Base-by-base conservation (phyloP, 2,329 filamentous ascomycete genomes). In the Fusarium kyushuense region DNA sequence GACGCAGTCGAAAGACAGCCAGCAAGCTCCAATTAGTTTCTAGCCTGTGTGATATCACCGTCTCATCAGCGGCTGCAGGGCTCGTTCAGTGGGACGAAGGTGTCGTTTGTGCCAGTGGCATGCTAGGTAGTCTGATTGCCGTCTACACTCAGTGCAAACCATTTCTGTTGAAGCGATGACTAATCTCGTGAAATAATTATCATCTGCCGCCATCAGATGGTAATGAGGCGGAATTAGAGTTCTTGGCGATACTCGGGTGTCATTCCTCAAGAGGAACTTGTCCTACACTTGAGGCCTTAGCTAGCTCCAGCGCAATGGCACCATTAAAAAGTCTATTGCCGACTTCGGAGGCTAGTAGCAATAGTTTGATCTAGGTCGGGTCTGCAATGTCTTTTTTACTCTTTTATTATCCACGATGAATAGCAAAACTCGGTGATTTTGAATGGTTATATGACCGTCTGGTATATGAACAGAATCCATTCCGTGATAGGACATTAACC, bases 251-350 rank as follows among this genome's bases (percentile, higher is more conserved):
- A 21, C 6, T 51, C 29, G 40, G 53, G 33, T 21, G 10, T 32
- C 21, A 64, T 64, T 64, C 61, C 61, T 32, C 46, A 64, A 58
- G 27, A 9, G 59, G 61, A 36, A 43, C 25, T 38, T 63, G 35
- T 40, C n/a, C 21, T 35, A 46, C 57, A 47, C 42, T 33, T 33
- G 35, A 19, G n/a, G 12, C 14, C 17, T 21, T 58, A 38, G 59
- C 30, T 58, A 42, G 59, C 40, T 47, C 29, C 23, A 52, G 23
- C 40, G n/a, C 9, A 3, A 63, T 63, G 45, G 61, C 54, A 36
- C 19, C 17, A 59, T 51, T 30, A 9, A 38, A 58, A 63, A 51
- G 51, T 64, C 40, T 27, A 36, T 42, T 19, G 33, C 59, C 59
- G 53, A 42, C 27, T 11, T 42, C 52, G 52, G 53, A 36, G 38